A percentile compares a stretch with the other conserved stretches of the same genome.
Evolutionary conservation across 345 rosid species (phyloP).

Genomic region (Eucalyptus virginea): DNA sequence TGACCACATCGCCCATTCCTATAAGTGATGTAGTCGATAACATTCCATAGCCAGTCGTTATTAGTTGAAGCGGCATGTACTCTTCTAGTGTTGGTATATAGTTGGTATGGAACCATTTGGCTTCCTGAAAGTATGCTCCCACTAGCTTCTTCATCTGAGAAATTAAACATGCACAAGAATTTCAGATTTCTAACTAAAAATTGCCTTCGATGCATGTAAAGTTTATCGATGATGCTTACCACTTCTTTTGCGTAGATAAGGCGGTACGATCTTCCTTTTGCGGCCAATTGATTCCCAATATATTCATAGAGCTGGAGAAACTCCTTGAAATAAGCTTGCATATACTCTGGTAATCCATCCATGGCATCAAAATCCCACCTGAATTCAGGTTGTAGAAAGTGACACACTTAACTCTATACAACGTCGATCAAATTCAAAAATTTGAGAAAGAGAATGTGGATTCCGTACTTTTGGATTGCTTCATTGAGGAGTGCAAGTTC

Average conservation of each 20-base stretch:
- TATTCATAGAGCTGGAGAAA: neutral
- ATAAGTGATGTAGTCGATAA: neutral
- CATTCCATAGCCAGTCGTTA: no score
- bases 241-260: neutral
- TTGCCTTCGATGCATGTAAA: neutral
- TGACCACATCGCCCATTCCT: constrained; percentile 8
- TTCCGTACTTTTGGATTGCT: neutral
- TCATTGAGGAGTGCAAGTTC: no score
- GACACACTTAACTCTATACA: neutral
- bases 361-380: neutral
- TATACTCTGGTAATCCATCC: neutral
- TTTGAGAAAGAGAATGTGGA: neutral
- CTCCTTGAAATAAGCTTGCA: neutral
- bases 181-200: neutral
- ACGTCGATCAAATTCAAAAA: neutral
- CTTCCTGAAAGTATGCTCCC: neutral
- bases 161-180: neutral
- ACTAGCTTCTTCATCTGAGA: neutral
- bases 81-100: no score
- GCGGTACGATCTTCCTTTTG: neutral
- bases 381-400: neutral
- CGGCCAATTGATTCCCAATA: neutral
- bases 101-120: neutral
- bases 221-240: neutral
- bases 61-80: no score